Base-by-base conservation (phyloP, 148 eudicot genomes). In the Simmondsia chinensis region DNA sequence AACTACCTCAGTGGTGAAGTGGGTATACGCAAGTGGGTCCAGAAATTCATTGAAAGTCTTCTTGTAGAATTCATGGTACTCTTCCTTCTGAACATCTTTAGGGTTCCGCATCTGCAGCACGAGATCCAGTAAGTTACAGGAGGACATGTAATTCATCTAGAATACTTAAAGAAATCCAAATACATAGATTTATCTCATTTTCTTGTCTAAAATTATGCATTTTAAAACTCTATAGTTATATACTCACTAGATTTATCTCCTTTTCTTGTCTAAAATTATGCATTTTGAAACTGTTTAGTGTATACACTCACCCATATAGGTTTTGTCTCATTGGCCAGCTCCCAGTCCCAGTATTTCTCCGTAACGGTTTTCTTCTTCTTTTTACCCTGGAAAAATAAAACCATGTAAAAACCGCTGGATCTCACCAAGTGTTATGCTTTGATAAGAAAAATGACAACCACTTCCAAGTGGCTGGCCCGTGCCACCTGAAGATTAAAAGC, bases 311-410 rank as follows among this genome's bases (percentile, higher is more conserved):
- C 99, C 99, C 95, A 91, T 51, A 91, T 85, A 43, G 99, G 99
- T 65, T 91, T 91, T 15, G 95, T 91, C 64, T 82, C 99, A 45
- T 91, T 91, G 30, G 83, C 69, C 53, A 91, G 53, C 61, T 91
- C 99, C 95, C 99, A 91, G 69, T 91, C 99, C 95, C 94, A 82
- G 32, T 91, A 91, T 48, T 91, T 85, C 57, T 91, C 99, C 35
- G 94, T 91, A 67, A 82, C 80, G 20, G 86, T 82, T 73, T 76
- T 89, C 48, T 63, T 89, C 46, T 53, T 68, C 66, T 79, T 85
- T 48, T 81, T 87, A 56, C 58, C 94, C 95, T 91, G 79, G 30
- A 55, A 48, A 26, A 34, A 42, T 5, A 17, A 40, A 18, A 9
- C 11, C 9, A 11, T 0, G 4, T 39, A 25, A 33, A 8, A 19